A percentile compares a stretch with the other conserved stretches of the same genome.
Evolutionary conservation across 345 rosid genomes (phyloP).

Genomic region (Psidium guajava): DNA sequence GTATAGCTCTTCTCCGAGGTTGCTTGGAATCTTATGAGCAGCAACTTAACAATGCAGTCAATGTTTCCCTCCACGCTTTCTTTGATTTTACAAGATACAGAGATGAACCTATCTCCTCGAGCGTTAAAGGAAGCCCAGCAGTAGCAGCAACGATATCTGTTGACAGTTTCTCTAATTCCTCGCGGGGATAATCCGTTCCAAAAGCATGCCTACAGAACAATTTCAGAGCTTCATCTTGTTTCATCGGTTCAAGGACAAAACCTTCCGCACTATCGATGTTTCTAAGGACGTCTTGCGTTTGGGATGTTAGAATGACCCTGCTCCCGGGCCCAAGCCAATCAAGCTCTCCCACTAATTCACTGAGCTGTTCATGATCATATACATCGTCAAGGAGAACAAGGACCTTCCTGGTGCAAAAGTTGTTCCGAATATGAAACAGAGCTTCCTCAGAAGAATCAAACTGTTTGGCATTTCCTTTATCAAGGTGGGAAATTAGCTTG

Average conservation of each 20-base stretch:
- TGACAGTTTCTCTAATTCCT: background rate
- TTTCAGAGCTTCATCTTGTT: background rate
- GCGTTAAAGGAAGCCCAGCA: background rate
- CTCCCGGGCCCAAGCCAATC: background rate
- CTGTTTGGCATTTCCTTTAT: rapidly evolving
- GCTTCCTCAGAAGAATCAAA: background rate
- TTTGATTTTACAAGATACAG: background rate
- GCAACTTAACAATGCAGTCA: background rate
- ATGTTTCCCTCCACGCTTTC: background rate
- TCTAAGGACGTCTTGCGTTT: background rate
- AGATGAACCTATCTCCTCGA: background rate
- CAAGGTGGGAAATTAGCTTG: background rate
- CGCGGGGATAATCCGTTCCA: background rate
- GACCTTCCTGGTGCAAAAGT: background rate
- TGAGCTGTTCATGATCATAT: background rate
- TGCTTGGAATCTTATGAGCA: background rate
- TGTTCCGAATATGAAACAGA: background rate
- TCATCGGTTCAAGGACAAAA: background rate
- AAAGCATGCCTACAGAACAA: background rate
- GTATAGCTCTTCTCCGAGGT: background rate
- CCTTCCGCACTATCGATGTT: background rate
- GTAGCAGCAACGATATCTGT: background rate
- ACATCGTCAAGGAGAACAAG: background rate
- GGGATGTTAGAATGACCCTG: background rate
- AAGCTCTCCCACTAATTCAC: background rate